Conservation (phyloP, 352 stramenopile species). For the Phytophthora tentaculata region DNA sequence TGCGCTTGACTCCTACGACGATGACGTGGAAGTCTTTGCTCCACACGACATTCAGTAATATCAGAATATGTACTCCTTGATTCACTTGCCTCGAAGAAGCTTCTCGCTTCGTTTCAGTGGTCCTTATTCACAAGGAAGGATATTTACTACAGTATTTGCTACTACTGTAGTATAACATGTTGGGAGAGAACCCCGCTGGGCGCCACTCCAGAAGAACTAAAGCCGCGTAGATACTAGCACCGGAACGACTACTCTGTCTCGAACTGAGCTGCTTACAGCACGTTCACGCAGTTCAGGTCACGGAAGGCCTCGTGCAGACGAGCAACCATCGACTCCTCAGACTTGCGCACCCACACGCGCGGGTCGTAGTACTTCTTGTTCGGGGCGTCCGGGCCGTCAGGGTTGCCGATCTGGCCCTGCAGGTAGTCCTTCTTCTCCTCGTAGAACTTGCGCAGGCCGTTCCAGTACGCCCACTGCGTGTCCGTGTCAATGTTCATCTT, state of each 20-base stretch:
- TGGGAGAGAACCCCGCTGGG: not conserved
- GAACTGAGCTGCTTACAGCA: constrained; percentile 31
- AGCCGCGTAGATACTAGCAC: constrained; percentile 18
- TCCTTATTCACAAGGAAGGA: not conserved
- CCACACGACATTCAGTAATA: not conserved
- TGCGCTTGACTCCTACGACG: not conserved
- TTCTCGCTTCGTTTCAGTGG: constrained; percentile 5
- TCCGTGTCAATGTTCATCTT: constrained; percentile 99
- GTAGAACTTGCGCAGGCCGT: constrained; percentile 98
- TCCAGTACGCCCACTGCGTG: constrained; percentile 99
- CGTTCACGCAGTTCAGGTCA: constrained; percentile 87
- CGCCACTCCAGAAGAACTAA: not conserved
- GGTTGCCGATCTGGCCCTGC: constrained; percentile 98
- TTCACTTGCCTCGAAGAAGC: too few relatives aligned
- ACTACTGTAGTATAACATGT: too few relatives aligned
- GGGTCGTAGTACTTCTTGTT: constrained; percentile 99
- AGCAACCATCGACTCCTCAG: constrained; percentile 94
- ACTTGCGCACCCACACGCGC: constrained; percentile 97
- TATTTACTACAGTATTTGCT: constrained; percentile 36
- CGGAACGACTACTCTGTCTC: constrained; percentile 11
- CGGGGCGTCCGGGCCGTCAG: constrained; percentile 95
- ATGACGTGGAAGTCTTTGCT: not conserved
- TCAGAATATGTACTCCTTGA: too few relatives aligned
- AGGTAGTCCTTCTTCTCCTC: constrained; percentile 98
- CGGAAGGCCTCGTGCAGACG: constrained; percentile 92